These are phyloP conservation scores for Polyporus arcularius DNA, from an alignment of 768 basidiomycete genomes.

Conservation along the genomic window DNA sequence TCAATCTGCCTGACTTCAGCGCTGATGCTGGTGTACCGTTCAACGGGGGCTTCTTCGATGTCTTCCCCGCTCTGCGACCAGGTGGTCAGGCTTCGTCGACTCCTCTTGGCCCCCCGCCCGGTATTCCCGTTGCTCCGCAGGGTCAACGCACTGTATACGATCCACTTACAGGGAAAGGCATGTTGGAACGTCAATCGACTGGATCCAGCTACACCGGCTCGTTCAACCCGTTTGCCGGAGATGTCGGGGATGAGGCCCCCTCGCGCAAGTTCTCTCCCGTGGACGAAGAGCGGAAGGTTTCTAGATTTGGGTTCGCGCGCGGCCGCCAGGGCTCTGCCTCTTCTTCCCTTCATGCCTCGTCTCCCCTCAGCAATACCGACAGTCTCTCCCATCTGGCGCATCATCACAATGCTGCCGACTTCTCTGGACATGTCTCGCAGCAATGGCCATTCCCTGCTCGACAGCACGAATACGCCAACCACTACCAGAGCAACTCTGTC, in stretches of 20 bases:
- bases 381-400: slow-evolving; percentile 52
- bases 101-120: slow-evolving; percentile 52
- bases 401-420: slow-evolving; percentile 31
- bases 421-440: slow-evolving; percentile 38
- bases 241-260: slow-evolving; percentile 49
- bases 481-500: slow-evolving; percentile 35
- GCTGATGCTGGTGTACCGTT: slow-evolving; percentile 57
- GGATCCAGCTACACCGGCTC: slow-evolving; percentile 66
- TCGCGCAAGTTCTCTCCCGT: slow-evolving; percentile 37
- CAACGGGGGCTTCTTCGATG: slow-evolving; percentile 64
- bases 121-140: slow-evolving; percentile 51
- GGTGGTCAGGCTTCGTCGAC: slow-evolving; percentile 23
- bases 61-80: slow-evolving; percentile 62
- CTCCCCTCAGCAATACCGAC: slow-evolving; percentile 50
- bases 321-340: slow-evolving; percentile 67
- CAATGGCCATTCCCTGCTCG: slow-evolving; percentile 49
- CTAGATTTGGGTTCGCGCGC: slow-evolving; percentile 80
- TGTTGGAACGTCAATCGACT: slow-evolving; percentile 48
- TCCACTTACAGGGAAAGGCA: slow-evolving; percentile 42
- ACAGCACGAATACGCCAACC: slow-evolving; percentile 40
- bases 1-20: slow-evolving; percentile 47
- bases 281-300: slow-evolving; percentile 73
- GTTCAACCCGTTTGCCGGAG: slow-evolving; percentile 76
- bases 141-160: slow-evolving; percentile 58
- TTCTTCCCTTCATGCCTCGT: slow-evolving; percentile 58